These are phyloP conservation scores for Rhododendron simsii DNA, from an alignment of 148 eudicot species.

Conservation along the genomic window DNA sequence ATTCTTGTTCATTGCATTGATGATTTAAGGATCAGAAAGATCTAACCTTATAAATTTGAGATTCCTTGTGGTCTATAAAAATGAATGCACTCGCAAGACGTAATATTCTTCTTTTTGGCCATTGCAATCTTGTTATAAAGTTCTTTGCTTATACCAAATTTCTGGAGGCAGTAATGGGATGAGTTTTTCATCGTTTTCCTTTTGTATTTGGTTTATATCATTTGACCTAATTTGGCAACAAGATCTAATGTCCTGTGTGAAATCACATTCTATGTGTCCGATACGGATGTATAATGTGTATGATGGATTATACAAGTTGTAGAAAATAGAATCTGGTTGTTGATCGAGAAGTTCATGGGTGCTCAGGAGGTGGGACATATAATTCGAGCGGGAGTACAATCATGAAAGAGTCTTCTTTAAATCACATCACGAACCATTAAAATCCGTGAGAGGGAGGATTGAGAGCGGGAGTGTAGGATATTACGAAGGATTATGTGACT, in stretches of 20 bases:
- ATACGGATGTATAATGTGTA: not conserved
- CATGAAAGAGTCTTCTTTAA: no score
- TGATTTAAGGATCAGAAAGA: not conserved
- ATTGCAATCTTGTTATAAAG: not conserved
- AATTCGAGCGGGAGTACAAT: not conserved
- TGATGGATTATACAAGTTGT: not conserved
- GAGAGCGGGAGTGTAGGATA: no score
- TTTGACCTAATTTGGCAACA: not conserved
- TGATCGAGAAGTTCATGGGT: not conserved
- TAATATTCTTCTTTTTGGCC: not conserved
- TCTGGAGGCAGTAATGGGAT: not conserved
- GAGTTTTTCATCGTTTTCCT: not conserved
- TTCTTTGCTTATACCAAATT: not conserved
- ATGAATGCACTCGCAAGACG: not conserved
- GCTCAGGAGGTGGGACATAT: not conserved
- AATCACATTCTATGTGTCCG: not conserved
- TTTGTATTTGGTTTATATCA: not conserved
- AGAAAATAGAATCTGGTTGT: not conserved
- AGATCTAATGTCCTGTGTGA: not conserved
- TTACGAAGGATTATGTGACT: no score
- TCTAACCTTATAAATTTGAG: not conserved
- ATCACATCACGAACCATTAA: no score
- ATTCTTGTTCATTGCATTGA: not conserved
- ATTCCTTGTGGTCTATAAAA: not conserved
- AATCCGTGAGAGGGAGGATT: no score